Conservation (phyloP, 805 yeast species). For the Schizosaccharomyces osmophilus region DNA sequence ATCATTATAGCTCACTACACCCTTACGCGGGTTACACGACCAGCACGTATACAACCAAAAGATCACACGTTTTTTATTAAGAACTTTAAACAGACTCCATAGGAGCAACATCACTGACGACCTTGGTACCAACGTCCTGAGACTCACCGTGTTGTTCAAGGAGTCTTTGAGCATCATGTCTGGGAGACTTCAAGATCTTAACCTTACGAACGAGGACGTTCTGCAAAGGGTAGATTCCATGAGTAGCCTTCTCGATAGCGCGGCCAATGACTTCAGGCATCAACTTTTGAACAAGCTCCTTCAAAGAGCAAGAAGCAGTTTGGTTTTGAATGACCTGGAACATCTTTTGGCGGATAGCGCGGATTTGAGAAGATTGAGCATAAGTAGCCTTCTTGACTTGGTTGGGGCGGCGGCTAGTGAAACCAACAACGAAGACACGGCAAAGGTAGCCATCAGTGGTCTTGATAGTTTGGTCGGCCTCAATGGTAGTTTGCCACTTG, state of each 20-base stretch:
- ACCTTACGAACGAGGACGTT: slow-evolving; percentile 98
- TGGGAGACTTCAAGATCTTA: slow-evolving; percentile 94
- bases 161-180: slow-evolving; percentile 90
- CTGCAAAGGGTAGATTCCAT: slow-evolving; percentile 88
- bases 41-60: not conserved
- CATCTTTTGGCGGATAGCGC: slow-evolving; percentile 93
- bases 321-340: slow-evolving; percentile 88
- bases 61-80: not conserved
- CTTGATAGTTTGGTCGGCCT: slow-evolving; percentile 94
- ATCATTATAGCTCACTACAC: too few relatives aligned
- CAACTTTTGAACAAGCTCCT: slow-evolving; percentile 90
- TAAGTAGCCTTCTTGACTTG: slow-evolving; percentile 93
- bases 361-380: slow-evolving; percentile 92
- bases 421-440: slow-evolving; percentile 90
- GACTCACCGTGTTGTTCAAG: slow-evolving; percentile 94
- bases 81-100: slow-evolving; percentile 1
- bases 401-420: slow-evolving; percentile 93
- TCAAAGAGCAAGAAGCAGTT: slow-evolving; percentile 79
- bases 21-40: too few relatives aligned
- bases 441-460: slow-evolving; percentile 92
- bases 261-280: slow-evolving; percentile 97
- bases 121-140: slow-evolving; percentile 95
- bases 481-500: slow-evolving; percentile 97
- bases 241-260: slow-evolving; percentile 91
- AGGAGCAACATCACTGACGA: slow-evolving; percentile 21